Base-by-base conservation (phyloP, 1,284 basidiomycete genomes). In the Ustilago shanxiensis region DNA sequence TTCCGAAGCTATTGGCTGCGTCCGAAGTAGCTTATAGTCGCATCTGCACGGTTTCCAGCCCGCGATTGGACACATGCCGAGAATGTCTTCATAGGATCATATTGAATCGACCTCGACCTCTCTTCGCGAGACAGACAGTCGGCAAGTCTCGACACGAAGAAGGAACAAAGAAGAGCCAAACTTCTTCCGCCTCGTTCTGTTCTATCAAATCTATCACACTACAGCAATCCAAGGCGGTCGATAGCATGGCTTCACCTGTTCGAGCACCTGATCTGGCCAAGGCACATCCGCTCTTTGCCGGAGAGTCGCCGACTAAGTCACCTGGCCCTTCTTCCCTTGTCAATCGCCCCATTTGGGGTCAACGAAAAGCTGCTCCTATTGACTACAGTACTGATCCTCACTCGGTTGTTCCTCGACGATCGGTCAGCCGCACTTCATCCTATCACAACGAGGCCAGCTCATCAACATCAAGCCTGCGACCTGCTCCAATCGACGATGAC, bases 341-440 rank as follows among this genome's bases (percentile, higher is more conserved):
- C 55, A 77, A 77, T 44, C 65, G 74, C 4, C 69, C 74, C 3
- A 64, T 77, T n/a, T 77, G 74, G 74, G 74, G 69, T 35, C 74
- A 77, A 47, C 61, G 73, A 22, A 76, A 76, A 35, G 68, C 63
- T 16, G 44, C 64, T 2, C 37, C 60, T 3, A 59, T 72, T 28
- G 73, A 76, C n/a, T 71, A 71, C 52, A 71, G 68, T 31, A 41
- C 59, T 44, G 72, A 69, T 16, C 26, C 63, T 29, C 66, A 56
- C 14, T 35, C 52, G 2, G 39, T 57, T 1, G 24, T 60, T 13
- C 65, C 63, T 9, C 53, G 70, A 58, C 64, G 66, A n/a, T 64
- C 67, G 37, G 73, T 64, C 58, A 76, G 73, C 51, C 68, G 68
- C 51, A 61, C 51, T 11, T 24, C 41, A 14, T 72, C 73, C 4